Conservation (phyloP, 306 rosid genomes). For the Sicyos baderoa region DNA sequence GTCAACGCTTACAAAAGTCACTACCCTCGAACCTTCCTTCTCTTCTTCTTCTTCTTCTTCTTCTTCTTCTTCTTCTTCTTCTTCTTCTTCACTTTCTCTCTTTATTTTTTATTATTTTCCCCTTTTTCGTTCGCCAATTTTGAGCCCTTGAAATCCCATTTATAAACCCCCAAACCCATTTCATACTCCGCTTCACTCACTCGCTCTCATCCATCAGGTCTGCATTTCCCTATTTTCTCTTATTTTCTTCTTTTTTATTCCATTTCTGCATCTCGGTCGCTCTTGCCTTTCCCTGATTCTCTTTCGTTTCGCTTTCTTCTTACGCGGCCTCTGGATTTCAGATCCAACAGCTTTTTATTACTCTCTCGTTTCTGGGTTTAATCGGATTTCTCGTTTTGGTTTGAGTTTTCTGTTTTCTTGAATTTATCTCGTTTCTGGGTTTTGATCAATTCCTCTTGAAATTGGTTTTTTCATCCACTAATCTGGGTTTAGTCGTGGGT, state of each 20-base stretch:
- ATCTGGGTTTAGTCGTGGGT: too few species aligned
- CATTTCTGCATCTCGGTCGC: too few species aligned
- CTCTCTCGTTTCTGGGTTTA: background rate
- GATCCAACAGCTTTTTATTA: too few species aligned
- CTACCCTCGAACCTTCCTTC: constrained; percentile 60
- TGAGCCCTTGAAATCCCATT: constrained; percentile 15
- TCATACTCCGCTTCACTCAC: background rate
- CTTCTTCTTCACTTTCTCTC: too few species aligned
- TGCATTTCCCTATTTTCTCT: constrained; percentile 22
- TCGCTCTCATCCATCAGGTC: constrained; percentile 29
- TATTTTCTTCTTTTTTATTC: background rate
- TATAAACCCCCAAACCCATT: constrained; percentile 20
- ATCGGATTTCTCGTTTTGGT: background rate
- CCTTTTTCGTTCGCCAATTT: background rate
- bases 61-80: constrained; percentile 25
- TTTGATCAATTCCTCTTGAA: too few species aligned
- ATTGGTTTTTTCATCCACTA: too few species aligned
- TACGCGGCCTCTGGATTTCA: background rate
- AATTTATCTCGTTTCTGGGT: too few species aligned
- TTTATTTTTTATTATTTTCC: too few species aligned
- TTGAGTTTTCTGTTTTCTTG: too few species aligned
- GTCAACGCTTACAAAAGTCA: constrained; percentile 45
- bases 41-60: constrained; percentile 29
- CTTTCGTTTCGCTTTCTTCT: constrained; percentile 14
- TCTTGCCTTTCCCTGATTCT: background rate